Evolutionary conservation across 768 basidiomycete species (phyloP).

Genomic region (Leccinum olivaceopallidum): DNA sequence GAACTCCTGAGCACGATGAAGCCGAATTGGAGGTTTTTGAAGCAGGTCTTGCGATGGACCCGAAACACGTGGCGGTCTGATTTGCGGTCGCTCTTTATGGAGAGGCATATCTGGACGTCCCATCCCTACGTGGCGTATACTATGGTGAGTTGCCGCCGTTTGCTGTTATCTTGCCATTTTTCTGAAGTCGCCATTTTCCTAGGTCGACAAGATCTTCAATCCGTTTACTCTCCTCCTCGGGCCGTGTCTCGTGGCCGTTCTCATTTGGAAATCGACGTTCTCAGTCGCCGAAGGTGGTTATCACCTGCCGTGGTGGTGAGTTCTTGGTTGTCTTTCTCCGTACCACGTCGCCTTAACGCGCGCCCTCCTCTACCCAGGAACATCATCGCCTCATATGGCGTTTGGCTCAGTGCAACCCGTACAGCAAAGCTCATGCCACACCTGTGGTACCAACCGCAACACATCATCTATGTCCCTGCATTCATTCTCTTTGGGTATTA

Average conservation of each 20-base stretch:
- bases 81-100: conserved; percentile 84
- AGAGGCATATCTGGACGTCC: conserved; percentile 81
- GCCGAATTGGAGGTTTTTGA: conserved; percentile 93
- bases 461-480: conserved; percentile 81
- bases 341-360: not conserved
- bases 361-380: conserved; percentile 47
- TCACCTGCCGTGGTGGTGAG: conserved; percentile 81
- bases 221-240: conserved; percentile 86
- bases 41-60: conserved; percentile 93
- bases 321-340: conserved; percentile 11
- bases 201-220: conserved; percentile 87
- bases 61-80: conserved; percentile 94
- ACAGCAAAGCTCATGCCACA: conserved; percentile 82
- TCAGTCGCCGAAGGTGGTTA: conserved; percentile 68
- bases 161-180: not conserved
- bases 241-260: conserved; percentile 71
- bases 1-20: conserved; percentile 94
- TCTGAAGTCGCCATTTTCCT: conserved; percentile 2
- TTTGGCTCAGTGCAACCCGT: conserved; percentile 70
- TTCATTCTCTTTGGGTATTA: conserved; percentile 93
- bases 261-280: conserved; percentile 80
- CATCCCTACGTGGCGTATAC: conserved; percentile 79
- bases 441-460: conserved; percentile 72
- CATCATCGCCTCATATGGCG: conserved; percentile 62
- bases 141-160: conserved; percentile 56